Percentiles rank a stretch among this genome's conserved stretches.
phyloP scores from a whole-genome alignment of 148 eudicot species.

The Chenopodium formosanum region DNA sequence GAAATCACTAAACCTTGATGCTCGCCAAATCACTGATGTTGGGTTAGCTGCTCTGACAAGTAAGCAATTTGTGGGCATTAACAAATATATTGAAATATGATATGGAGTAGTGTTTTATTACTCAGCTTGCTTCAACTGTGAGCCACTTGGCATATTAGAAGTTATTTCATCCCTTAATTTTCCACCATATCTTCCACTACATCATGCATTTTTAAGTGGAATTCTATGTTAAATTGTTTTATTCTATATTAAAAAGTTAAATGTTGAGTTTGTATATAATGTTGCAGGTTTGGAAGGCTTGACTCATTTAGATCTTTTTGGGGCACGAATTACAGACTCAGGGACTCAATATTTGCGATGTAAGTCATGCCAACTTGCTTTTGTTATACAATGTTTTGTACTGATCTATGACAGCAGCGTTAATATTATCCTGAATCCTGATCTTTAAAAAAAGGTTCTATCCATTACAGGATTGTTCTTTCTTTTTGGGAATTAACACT shows the following conservation, averaged over 20 bases:
- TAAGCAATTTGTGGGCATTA: slow-evolving; percentile 32
- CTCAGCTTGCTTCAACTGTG: neutral
- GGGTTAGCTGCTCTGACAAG: slow-evolving; percentile 87
- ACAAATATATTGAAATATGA: neutral
- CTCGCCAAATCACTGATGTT: slow-evolving; percentile 85
- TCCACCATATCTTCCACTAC: neutral
- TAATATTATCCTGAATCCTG: neutral
- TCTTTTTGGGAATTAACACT: neutral
- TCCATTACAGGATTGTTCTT: neutral
- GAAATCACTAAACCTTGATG: slow-evolving; percentile 81
- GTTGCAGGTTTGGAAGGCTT: slow-evolving; percentile 80
- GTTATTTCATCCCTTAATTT: neutral
- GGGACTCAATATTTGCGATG: slow-evolving; percentile 62
- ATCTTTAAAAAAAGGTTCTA: no score
- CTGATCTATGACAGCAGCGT: neutral
- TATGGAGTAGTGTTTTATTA: neutral
- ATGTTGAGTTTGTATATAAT: neutral
- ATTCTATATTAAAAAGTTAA: neutral
- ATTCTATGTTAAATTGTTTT: neutral
- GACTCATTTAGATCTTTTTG: slow-evolving; percentile 95
- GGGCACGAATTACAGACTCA: slow-evolving; percentile 79
- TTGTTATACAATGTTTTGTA: neutral
- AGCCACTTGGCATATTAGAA: neutral
- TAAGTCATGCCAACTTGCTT: slow-evolving; percentile 32
- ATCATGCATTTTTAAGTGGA: neutral